Evolutionary conservation across 441 rosid species (phyloP).

Genomic region (Viola pubescens): DNA sequence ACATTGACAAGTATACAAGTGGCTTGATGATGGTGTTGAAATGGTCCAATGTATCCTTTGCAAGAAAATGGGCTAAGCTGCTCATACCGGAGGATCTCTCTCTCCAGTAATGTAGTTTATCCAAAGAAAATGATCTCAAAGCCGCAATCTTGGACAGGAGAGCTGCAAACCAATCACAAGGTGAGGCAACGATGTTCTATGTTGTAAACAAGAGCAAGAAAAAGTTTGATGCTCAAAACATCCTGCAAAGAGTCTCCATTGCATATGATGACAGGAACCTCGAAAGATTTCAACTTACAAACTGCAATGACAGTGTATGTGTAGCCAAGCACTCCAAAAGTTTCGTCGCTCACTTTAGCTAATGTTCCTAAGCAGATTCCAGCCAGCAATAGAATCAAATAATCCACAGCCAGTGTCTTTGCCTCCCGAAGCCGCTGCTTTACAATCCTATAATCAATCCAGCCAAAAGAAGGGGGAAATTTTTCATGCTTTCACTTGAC

Average conservation of each 20-base stretch:
- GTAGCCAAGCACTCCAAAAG: constrained; percentile 79
- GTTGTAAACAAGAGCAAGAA: neutral
- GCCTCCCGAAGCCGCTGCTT: constrained; percentile 93
- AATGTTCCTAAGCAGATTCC: constrained; percentile 97
- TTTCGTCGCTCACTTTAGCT: constrained; percentile 91
- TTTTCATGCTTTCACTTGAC: neutral
- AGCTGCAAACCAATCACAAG: constrained; percentile 40
- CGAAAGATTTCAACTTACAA: constrained; percentile 53
- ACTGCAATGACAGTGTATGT: constrained; percentile 92
- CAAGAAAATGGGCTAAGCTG: constrained; percentile 79
- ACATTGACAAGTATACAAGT: constrained; percentile 83
- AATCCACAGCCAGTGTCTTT: constrained; percentile 76
- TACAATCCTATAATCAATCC: constrained; percentile 48
- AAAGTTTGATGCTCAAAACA: too few relatives aligned
- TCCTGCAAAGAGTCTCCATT: neutral
- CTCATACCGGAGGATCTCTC: constrained; percentile 89
- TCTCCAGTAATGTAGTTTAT: constrained; percentile 86
- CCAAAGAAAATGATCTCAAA: constrained; percentile 79
- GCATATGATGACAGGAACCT: neutral
- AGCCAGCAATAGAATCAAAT: constrained; percentile 72
- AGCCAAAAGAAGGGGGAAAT: neutral
- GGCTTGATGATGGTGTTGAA: constrained; percentile 90
- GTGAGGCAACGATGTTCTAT: constrained; percentile 3
- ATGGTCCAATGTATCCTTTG: constrained; percentile 88
- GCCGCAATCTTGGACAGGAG: constrained; percentile 90